Percentiles rank a stretch among this genome's conserved stretches.
phyloP scores from a whole-genome alignment of 345 rosid genomes.

The Balakata baccata region DNA sequence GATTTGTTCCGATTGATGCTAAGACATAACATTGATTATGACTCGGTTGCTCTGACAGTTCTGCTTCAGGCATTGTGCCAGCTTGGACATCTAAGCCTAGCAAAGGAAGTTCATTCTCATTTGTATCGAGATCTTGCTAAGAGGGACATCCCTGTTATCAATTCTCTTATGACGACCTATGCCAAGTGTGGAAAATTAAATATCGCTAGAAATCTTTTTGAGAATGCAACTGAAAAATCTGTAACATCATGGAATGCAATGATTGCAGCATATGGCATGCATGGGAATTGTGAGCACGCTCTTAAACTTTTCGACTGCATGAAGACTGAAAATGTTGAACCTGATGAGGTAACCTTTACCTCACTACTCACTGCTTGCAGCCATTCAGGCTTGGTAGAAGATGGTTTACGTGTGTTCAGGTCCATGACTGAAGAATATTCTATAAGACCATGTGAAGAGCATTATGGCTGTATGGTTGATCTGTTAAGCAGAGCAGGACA shows the following conservation, averaged over 20 bases:
- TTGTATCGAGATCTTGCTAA: constrained; percentile 23
- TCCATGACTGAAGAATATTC: constrained; percentile 30
- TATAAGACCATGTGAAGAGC: constrained; percentile 23
- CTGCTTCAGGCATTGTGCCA: constrained; percentile 32
- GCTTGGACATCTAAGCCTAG: constrained; percentile 26
- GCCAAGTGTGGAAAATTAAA: constrained; percentile 33
- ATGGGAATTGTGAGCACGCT: constrained; percentile 29
- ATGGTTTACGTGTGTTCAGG: constrained; percentile 28
- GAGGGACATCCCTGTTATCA: constrained; percentile 21
- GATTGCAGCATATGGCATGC: constrained; percentile 37
- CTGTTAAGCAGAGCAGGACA: constrained; percentile 37
- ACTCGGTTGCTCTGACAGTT: constrained; percentile 24
- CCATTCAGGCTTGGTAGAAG: constrained; percentile 37
- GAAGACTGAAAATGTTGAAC: constrained; percentile 22
- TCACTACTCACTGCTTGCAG: constrained; percentile 40
- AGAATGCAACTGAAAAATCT: constrained; percentile 10
- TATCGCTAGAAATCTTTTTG: constrained; percentile 34
- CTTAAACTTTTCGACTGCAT: constrained; percentile 28
- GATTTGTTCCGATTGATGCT: constrained; percentile 25
- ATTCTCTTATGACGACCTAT: constrained; percentile 35
- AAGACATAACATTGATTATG: constrained; percentile 23
- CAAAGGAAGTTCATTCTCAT: constrained; percentile 36
- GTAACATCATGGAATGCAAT: constrained; percentile 37
- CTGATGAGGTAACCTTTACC: constrained; percentile 36
- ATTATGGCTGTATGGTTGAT: constrained; percentile 33